Percentiles rank a stretch among this genome's conserved stretches.
These are phyloP conservation scores for Acephala macrosclerotiorum DNA, from an alignment of 2,329 filamentous ascomycete genomes.

Conservation along the genomic window DNA sequence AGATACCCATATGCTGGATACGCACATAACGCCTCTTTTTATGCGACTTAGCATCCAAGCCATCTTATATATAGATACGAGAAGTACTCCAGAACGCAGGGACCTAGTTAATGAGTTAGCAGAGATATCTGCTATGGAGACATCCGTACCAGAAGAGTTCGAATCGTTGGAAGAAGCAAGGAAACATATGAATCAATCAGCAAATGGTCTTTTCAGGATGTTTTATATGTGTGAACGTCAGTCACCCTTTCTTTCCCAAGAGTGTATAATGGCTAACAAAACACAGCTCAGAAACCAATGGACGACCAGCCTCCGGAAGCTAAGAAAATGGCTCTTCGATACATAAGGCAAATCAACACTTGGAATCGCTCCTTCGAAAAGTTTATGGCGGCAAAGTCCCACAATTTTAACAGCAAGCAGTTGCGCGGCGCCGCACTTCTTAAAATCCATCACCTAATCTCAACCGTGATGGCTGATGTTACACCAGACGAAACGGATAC, in stretches of 20 bases:
- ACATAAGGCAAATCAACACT: slow-evolving; percentile 21
- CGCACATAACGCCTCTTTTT: slow-evolving; percentile 38
- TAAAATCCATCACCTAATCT: slow-evolving; percentile 39
- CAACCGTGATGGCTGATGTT: slow-evolving; percentile 35
- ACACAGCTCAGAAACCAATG: slow-evolving; percentile 27
- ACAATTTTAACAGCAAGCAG: slow-evolving; percentile 34
- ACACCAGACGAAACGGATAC: slow-evolving; percentile 25
- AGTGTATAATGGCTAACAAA: slow-evolving; percentile 3
- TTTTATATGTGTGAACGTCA: slow-evolving; percentile 37
- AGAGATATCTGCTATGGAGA: slow-evolving; percentile 23
- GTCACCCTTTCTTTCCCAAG: background rate
- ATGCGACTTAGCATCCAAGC: slow-evolving; percentile 39
- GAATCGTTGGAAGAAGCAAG: slow-evolving; percentile 36
- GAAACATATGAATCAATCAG: slow-evolving; percentile 31
- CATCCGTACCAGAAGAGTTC: slow-evolving; percentile 33
- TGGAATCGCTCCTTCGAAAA: slow-evolving; percentile 40
- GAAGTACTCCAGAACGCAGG: slow-evolving; percentile 26
- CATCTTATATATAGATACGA: slow-evolving; percentile 42
- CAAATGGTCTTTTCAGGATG: slow-evolving; percentile 37
- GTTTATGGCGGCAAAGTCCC: slow-evolving; percentile 37
- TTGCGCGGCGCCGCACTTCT: slow-evolving; percentile 41
- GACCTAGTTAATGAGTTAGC: slow-evolving; percentile 33
- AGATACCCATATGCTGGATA: slow-evolving; percentile 34
- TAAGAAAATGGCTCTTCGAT: slow-evolving; percentile 26
- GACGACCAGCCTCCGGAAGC: slow-evolving; percentile 28